phyloP scores from a whole-genome alignment of 1,284 basidiomycete species.

The Trametes versicolor region DNA sequence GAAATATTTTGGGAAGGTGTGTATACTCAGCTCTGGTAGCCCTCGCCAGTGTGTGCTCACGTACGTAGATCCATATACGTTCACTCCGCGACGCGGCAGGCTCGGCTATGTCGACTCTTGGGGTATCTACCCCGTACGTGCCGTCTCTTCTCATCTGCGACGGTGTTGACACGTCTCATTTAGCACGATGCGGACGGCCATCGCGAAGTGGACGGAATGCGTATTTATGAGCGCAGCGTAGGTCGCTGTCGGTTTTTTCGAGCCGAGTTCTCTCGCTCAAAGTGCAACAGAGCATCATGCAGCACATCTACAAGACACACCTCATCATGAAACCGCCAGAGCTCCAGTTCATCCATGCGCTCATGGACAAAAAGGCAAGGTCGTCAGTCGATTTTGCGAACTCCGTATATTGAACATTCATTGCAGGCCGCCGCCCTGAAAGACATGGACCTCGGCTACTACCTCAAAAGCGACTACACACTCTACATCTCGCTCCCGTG shows the following conservation, averaged over 20 bases:
- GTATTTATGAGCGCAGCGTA: background rate
- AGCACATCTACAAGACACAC: background rate
- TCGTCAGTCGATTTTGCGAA: too few species aligned
- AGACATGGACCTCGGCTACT: background rate
- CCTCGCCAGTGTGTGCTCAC: background rate
- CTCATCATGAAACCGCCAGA: background rate
- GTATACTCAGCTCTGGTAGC: background rate
- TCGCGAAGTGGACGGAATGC: background rate
- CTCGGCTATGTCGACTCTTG: slow-evolving; percentile 1
- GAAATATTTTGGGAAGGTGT: slow-evolving; percentile 3
- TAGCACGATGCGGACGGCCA: background rate
- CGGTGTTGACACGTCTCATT: too few species aligned
- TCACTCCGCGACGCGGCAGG: background rate
- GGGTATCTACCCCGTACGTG: slow-evolving; percentile 2
- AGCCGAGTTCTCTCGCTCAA: background rate
- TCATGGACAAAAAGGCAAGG: slow-evolving; percentile 3
- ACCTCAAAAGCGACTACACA: slow-evolving; percentile 1
- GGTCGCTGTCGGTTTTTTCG: background rate
- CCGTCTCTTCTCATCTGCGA: background rate
- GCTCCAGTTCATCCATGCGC: slow-evolving; percentile 1
- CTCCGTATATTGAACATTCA: background rate
- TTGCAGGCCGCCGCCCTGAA: background rate
- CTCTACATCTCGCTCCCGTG: slow-evolving; percentile 3
- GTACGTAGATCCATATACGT: background rate
- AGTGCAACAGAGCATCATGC: background rate